Base-by-base conservation (phyloP, 176 grass and related monocot genomes). In the Eleusine coracana region DNA sequence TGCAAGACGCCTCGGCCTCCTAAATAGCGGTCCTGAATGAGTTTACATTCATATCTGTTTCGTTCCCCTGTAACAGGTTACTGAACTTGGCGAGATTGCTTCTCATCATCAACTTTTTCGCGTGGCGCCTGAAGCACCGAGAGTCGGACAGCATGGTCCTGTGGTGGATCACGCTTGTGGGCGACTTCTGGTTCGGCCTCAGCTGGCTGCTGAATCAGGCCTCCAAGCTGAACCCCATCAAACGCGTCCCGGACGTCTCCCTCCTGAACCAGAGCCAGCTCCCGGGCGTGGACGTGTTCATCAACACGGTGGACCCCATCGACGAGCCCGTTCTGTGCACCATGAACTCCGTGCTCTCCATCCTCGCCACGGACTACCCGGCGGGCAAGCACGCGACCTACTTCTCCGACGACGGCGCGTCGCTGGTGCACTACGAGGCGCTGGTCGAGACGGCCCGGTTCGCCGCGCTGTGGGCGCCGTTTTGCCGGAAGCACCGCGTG, bases 151-250 rank as follows among this genome's bases (percentile, higher is more conserved):
- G 70, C 29, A 84, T 89, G 81, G 80, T 77, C 52, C 82, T 89
- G 9, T 89, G 87, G 87, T 84, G 82, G 81, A 80, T 89, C 68
- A 85, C 87, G 2, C 58, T 89, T 3, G 51, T 80, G 12, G 81
- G 87, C 9, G 87, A 89, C 74, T 49, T 89, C 52, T 89, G 82
- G 87, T 89, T 89, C 79, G 87, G 82, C 48, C n/a, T 76, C 62
- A 84, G 52, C 16, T 89, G 87, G 87, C 29, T 89, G 17, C 82
- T 89, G 18, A 85, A 89, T 54, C 81, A 84, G 58, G 42, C 84
- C 16, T 76, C 76, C 23, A 89, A 89, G 54, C 29, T 89, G 52
- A 84, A 63, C 31, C 87, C 87, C 20, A 34, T 80, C 70, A 80
- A 62, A 34, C 51, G 70, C 41, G 69, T 80, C 8, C 81, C 87